Evolutionary conservation across 495 filamentous ascomycete genomes (phyloP).

Genomic region (Trichoderma orchidacearum): DNA sequence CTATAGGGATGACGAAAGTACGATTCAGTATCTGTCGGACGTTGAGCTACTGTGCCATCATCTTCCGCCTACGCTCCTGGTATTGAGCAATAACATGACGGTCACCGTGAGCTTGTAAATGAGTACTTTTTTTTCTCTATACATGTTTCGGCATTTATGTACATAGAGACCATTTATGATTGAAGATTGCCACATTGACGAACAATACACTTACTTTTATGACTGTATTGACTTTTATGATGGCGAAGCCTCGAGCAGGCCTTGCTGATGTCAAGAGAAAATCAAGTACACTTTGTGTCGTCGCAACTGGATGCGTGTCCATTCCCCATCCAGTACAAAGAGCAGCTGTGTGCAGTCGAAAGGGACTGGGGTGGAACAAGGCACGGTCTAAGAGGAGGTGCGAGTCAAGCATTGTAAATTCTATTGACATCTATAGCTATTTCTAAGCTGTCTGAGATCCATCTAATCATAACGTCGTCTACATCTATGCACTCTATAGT

Average conservation of each 20-base stretch:
- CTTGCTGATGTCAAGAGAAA: no score
- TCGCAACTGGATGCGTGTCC: no score
- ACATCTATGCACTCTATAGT: slow-evolving; percentile 8
- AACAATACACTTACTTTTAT: no score
- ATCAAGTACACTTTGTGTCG: no score
- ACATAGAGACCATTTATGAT: neutral
- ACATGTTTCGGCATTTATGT: no score
- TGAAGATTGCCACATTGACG: neutral
- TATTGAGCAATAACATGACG: slow-evolving; percentile 86
- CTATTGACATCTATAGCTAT: no score
- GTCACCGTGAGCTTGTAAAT: slow-evolving; percentile 67
- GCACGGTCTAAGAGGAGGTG: no score
- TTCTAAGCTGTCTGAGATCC: neutral
- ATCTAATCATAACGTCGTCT: neutral
- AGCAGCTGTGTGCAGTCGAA: no score
- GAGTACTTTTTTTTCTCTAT: no score
- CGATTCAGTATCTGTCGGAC: slow-evolving; percentile 59
- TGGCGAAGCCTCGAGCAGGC: neutral
- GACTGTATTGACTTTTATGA: neutral
- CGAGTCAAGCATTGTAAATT: no score
- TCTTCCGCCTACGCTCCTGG: slow-evolving; percentile 55
- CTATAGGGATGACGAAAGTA: slow-evolving; percentile 50
- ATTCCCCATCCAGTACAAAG: no score
- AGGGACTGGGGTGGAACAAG: no score
- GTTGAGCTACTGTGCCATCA: slow-evolving; percentile 61